Evolutionary conservation across 2,329 filamentous ascomycete species (phyloP).

Genomic region (Aspergillus melleus): DNA sequence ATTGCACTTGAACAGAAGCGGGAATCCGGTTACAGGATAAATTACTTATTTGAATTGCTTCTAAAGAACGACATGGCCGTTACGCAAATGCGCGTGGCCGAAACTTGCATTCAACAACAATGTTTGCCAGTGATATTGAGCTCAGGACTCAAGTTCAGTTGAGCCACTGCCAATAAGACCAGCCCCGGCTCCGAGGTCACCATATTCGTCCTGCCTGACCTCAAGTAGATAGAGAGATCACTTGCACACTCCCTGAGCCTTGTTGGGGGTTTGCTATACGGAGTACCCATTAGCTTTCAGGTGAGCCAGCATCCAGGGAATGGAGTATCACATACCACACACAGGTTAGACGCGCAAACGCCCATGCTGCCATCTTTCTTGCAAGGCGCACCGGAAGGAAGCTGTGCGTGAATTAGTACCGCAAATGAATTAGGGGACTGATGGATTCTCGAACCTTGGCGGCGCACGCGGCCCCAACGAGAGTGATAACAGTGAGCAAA

Average conservation of each 20-base stretch:
- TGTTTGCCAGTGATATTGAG: neutral
- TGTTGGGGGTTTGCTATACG: constrained; percentile 1
- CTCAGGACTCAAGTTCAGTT: neutral
- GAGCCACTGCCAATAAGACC: too few relatives aligned
- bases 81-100: neutral
- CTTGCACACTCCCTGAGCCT: constrained; percentile 1
- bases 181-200: neutral
- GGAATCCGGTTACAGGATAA: neutral
- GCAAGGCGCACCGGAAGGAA: constrained; percentile 2
- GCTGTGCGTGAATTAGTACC: constrained; percentile 2
- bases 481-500: neutral
- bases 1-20: neutral
- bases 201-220: neutral
- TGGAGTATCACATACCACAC: constrained; percentile 4
- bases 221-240: neutral
- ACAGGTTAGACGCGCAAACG: constrained; percentile 2
- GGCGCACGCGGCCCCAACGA: constrained; percentile 1
- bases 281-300: neutral
- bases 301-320: neutral
- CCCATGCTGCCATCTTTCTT: constrained; percentile 5
- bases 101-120: neutral
- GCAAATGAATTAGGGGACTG: neutral
- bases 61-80: constrained; percentile 1
- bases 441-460: constrained; percentile 1
- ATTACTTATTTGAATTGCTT: neutral